A percentile compares a stretch with the other conserved stretches of the same genome.
Evolutionary conservation across 345 rosid genomes (phyloP).

Genomic region (Nephelium lappaceum): DNA sequence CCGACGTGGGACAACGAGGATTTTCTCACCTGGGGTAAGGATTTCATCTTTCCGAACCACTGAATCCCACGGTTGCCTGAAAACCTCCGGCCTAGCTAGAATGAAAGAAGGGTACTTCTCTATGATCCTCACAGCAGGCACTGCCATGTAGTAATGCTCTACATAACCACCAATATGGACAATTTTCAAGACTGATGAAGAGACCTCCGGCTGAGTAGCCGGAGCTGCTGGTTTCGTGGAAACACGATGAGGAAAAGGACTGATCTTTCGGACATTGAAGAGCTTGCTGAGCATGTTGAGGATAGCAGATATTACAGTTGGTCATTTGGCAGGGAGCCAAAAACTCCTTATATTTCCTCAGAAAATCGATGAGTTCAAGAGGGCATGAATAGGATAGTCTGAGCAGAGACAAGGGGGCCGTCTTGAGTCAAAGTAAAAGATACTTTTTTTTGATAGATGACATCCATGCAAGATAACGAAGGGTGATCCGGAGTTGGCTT

Average conservation of each 20-base stretch:
- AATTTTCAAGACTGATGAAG: conserved; percentile 31
- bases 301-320: neutral
- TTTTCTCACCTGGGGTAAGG: conserved; percentile 43
- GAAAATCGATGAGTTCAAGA: conserved; percentile 21
- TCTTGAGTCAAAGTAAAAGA: neutral
- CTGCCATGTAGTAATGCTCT: conserved; percentile 46
- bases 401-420: too few relatives aligned
- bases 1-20: conserved; percentile 40
- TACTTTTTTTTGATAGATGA: neutral
- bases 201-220: neutral
- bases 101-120: conserved; percentile 43
- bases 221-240: neutral
- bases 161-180: conserved; percentile 42
- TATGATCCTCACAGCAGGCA: conserved; percentile 40
- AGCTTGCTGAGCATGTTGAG: conserved; percentile 38
- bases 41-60: conserved; percentile 42
- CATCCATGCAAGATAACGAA: conserved; percentile 2
- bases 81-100: conserved; percentile 52
- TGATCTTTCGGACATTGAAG: conserved; percentile 26
- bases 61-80: conserved; percentile 49
- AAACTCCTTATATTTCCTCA: neutral
- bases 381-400: neutral
- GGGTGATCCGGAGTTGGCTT: neutral
- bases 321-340: neutral
- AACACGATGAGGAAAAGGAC: neutral